These are phyloP conservation scores for Paxillus involutus DNA, from an alignment of 768 basidiomycete genomes.

Conservation along the genomic window DNA sequence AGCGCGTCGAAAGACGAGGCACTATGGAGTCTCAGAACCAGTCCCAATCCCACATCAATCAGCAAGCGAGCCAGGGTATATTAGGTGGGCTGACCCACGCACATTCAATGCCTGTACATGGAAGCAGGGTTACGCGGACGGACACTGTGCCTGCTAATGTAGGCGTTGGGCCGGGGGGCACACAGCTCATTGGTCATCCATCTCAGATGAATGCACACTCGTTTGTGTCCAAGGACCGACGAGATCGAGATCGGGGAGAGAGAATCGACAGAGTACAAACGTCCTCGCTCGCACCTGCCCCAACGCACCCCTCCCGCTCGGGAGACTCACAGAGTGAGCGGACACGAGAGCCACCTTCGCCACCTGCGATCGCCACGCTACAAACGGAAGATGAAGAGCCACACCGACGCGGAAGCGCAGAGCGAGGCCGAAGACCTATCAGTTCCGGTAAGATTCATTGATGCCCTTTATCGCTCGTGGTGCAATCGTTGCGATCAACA, in stretches of 20 bases:
- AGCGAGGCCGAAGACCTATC: conserved; percentile 29
- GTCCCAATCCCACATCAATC: conserved; percentile 16
- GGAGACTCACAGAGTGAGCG: conserved; percentile 23
- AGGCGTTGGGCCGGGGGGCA: conserved; percentile 22
- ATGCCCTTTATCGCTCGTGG: not conserved
- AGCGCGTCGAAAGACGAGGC: conserved; percentile 73
- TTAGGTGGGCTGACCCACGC: conserved; percentile 12
- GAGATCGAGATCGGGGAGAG: conserved; percentile 19
- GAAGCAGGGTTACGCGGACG: conserved; percentile 23
- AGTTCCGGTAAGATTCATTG: conserved; percentile 23
- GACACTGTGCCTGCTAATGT: conserved; percentile 34
- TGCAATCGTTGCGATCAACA: conserved; percentile 4
- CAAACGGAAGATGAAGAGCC: conserved; percentile 26
- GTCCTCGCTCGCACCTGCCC: conserved; percentile 21
- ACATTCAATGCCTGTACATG: conserved; percentile 20
- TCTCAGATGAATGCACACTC: conserved; percentile 16
- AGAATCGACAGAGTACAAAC: conserved; percentile 17
- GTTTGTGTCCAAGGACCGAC: conserved; percentile 26
- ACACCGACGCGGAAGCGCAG: conserved; percentile 18
- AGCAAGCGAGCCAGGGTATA: conserved; percentile 5
- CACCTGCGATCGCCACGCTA: conserved; percentile 32
- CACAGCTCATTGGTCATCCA: conserved; percentile 25
- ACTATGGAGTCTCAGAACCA: conserved; percentile 50
- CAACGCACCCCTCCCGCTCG: conserved; percentile 13
- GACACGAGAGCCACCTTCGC: conserved; percentile 24